Evolutionary conservation across 2,329 filamentous ascomycete species (phyloP).

Genomic region (Chaetoscypha palmicola): DNA sequence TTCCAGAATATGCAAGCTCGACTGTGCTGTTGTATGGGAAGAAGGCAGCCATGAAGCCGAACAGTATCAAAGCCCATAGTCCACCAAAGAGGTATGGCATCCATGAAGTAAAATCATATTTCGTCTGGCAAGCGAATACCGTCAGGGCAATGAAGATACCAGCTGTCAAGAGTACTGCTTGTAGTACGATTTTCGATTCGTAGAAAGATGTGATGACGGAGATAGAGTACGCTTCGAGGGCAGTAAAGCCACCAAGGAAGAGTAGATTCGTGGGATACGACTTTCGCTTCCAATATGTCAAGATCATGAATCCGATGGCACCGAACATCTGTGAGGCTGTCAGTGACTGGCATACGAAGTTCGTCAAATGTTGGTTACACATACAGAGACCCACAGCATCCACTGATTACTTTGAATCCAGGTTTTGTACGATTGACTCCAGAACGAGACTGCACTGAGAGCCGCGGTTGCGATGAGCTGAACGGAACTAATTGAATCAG

Average conservation of each 20-base stretch:
- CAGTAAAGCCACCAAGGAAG: slow-evolving; percentile 85
- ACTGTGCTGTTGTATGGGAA: slow-evolving; percentile 74
- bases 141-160: slow-evolving; percentile 75
- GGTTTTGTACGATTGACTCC: slow-evolving; percentile 65
- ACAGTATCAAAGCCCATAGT: slow-evolving; percentile 84
- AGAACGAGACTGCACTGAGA: slow-evolving; percentile 80
- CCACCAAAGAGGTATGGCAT: slow-evolving; percentile 89
- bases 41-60: slow-evolving; percentile 88
- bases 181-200: slow-evolving; percentile 73
- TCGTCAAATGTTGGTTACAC: slow-evolving; percentile 24
- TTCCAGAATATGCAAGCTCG: slow-evolving; percentile 78
- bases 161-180: slow-evolving; percentile 82
- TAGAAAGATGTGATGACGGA: slow-evolving; percentile 91
- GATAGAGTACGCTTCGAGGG: slow-evolving; percentile 88
- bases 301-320: slow-evolving; percentile 73
- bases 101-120: slow-evolving; percentile 98
- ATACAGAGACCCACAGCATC: slow-evolving; percentile 76
- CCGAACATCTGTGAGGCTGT: slow-evolving; percentile 65
- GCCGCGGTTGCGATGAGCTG: slow-evolving; percentile 81
- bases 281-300: slow-evolving; percentile 94
- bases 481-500: no score
- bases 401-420: slow-evolving; percentile 84
- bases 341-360: slow-evolving; percentile 14
- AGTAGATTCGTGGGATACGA: slow-evolving; percentile 91
- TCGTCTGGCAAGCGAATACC: slow-evolving; percentile 90